These are phyloP conservation scores for Boletus subparvulus DNA, from an alignment of 768 basidiomycete genomes.

Conservation along the genomic window DNA sequence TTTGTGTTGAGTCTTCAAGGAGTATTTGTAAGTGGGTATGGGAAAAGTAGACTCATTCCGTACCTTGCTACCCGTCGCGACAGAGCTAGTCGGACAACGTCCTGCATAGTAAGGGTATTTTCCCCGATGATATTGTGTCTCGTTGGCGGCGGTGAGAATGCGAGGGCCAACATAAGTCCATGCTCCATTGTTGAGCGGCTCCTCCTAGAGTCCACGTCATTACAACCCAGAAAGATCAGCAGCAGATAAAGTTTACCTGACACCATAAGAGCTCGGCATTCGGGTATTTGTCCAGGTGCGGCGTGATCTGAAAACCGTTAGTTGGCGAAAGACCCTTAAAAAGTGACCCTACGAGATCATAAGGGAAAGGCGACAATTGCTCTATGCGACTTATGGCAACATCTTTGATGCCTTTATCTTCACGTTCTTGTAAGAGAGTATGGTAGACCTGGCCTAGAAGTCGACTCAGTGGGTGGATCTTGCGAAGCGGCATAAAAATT, in stretches of 20 bases:
- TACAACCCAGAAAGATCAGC: background rate
- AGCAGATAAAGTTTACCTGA: slow-evolving; percentile 48
- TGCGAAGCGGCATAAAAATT: slow-evolving; percentile 2
- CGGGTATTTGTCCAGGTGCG: slow-evolving; percentile 94
- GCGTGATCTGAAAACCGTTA: slow-evolving; percentile 60
- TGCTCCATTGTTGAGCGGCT: slow-evolving; percentile 95
- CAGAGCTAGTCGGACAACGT: slow-evolving; percentile 86
- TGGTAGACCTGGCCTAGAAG: slow-evolving; percentile 88
- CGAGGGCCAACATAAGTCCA: slow-evolving; percentile 97
- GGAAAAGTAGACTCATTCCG: slow-evolving; percentile 4
- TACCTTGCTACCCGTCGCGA: slow-evolving; percentile 91
- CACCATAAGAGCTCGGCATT: slow-evolving; percentile 94
- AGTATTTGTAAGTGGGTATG: background rate
- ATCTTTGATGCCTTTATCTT: slow-evolving; percentile 87
- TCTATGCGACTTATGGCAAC: slow-evolving; percentile 93
- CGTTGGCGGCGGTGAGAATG: slow-evolving; percentile 87
- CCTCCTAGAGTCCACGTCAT: slow-evolving; percentile 53
- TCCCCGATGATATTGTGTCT: slow-evolving; percentile 87
- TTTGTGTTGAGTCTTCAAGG: slow-evolving; percentile 71
- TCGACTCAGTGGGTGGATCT: background rate
- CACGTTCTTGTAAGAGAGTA: slow-evolving; percentile 84
- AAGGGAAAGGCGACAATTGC: slow-evolving; percentile 96
- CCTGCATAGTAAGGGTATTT: slow-evolving; percentile 93
- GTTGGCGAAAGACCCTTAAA: background rate
- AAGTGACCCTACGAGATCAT: slow-evolving; percentile 69